Evolutionary conservation across 768 basidiomycete species (phyloP).

Genomic region (Coprinopsis marcescibilis): DNA sequence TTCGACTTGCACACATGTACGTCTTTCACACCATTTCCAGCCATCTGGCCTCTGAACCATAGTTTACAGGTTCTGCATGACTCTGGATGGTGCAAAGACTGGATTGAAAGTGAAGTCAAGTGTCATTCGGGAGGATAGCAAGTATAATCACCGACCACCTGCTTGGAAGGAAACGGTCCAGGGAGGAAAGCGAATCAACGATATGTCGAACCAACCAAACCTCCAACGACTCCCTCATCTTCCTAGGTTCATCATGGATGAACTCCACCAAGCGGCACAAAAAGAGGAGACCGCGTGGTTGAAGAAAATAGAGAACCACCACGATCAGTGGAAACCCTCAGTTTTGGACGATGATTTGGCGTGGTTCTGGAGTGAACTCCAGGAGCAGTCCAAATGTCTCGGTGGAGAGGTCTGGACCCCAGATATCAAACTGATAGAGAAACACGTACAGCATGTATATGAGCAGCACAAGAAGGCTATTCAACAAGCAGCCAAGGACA

Average conservation of each 20-base stretch:
- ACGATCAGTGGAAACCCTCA: constrained; percentile 13
- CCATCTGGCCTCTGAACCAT: background rate
- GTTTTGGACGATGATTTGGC: constrained; percentile 27
- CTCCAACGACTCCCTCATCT: constrained; percentile 6
- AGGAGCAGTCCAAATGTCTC: background rate
- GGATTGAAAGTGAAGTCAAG: constrained; percentile 39
- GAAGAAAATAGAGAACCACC: constrained; percentile 22
- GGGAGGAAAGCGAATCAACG: constrained; percentile 18
- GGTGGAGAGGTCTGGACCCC: background rate
- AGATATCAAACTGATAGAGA: constrained; percentile 33
- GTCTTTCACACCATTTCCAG: no score
- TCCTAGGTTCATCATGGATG: constrained; percentile 40
- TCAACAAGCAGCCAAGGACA: background rate
- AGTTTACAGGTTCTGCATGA: constrained; percentile 36
- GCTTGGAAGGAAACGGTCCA: constrained; percentile 27
- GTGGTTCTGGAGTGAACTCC: constrained; percentile 13
- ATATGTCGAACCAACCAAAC: constrained; percentile 3
- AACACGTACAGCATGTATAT: constrained; percentile 36
- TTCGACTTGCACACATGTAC: constrained; percentile 49
- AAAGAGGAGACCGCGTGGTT: constrained; percentile 16
- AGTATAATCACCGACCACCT: constrained; percentile 19
- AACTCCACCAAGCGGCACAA: constrained; percentile 23
- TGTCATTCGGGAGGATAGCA: constrained; percentile 20
- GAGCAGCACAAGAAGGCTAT: constrained; percentile 23
- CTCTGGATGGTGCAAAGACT: constrained; percentile 58